These are phyloP conservation scores for Taiwanofungus camphoratus DNA, from an alignment of 1,284 basidiomycete genomes.

Conservation along the genomic window DNA sequence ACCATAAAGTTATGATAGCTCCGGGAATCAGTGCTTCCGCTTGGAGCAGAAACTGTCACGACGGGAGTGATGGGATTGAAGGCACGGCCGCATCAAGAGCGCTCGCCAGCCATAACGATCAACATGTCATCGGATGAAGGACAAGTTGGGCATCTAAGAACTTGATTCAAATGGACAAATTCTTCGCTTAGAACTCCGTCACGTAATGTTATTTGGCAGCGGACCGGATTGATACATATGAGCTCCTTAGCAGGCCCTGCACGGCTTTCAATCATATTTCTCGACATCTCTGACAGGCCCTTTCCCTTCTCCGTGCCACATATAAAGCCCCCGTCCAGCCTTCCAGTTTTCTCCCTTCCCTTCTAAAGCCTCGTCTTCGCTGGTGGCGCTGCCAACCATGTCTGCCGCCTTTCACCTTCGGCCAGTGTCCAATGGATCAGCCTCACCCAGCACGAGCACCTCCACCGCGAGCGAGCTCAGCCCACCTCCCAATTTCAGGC, in stretches of 20 bases:
- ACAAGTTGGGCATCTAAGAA: neutral
- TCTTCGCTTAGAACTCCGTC: constrained; percentile 8
- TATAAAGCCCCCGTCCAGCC: constrained; percentile 17
- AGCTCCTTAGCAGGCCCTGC: neutral
- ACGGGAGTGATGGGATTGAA: neutral
- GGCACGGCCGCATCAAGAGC: constrained; percentile 3
- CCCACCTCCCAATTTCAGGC: constrained; percentile 16
- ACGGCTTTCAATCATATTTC: neutral
- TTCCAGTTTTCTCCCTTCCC: constrained; percentile 13
- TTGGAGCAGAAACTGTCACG: constrained; percentile 21
- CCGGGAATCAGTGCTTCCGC: constrained; percentile 3
- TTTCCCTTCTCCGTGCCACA: constrained; percentile 12
- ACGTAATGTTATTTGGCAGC: constrained; percentile 24
- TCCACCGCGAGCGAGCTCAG: constrained; percentile 24
- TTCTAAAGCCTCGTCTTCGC: constrained; percentile 10
- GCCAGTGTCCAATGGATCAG: constrained; percentile 20
- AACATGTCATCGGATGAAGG: constrained; percentile 3
- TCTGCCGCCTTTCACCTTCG: constrained; percentile 23
- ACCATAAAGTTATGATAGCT: too few relatives aligned
- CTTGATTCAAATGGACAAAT: neutral
- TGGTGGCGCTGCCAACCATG: constrained; percentile 12
- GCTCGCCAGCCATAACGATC: neutral
- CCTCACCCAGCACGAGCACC: constrained; percentile 23
- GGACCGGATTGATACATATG: constrained; percentile 19
- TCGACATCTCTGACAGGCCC: neutral